These are phyloP conservation scores for Teratosphaeria destructans DNA, from an alignment of 2,329 filamentous ascomycete species.

Conservation along the genomic window DNA sequence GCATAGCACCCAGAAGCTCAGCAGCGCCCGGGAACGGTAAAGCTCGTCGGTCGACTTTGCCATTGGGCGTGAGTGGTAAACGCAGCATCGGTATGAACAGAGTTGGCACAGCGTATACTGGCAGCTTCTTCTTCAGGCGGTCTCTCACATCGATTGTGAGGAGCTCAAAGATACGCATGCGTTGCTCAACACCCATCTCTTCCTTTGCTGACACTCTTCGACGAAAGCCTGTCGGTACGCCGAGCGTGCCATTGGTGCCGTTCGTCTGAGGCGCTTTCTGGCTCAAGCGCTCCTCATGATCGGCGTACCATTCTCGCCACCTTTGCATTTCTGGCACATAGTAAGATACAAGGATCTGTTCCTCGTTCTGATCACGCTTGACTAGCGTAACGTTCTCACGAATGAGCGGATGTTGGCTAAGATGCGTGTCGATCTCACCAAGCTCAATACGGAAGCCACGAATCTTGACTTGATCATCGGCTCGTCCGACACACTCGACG, in stretches of 20 bases:
- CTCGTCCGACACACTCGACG: conserved; percentile 68
- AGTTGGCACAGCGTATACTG: conserved; percentile 64
- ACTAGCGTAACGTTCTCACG: conserved; percentile 80
- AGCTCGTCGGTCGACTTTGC: conserved; percentile 70
- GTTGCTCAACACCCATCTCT: conserved; percentile 20
- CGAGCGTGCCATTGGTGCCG: conserved; percentile 6
- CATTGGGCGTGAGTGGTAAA: conserved; percentile 73
- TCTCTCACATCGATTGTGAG: conserved; percentile 53
- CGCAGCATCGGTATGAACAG: conserved; percentile 62
- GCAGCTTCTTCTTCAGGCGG: conserved; percentile 60
- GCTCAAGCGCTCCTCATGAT: conserved; percentile 9
- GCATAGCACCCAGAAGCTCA: conserved; percentile 49
- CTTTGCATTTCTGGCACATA: conserved; percentile 70
- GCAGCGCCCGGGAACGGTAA: conserved; percentile 72
- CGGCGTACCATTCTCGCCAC: conserved; percentile 59
- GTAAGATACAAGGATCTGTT: conserved; percentile 79
- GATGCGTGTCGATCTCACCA: conserved; percentile 78
- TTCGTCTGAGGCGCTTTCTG: conserved; percentile 7
- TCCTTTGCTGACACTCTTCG: conserved; percentile 20
- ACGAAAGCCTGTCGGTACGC: conserved; percentile 3
- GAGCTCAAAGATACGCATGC: conserved; percentile 50
- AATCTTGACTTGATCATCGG: conserved; percentile 89
- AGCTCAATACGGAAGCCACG: conserved; percentile 93
- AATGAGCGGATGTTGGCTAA: conserved; percentile 63
- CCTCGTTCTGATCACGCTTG: conserved; percentile 72